Evolutionary conservation across 2,329 filamentous ascomycete species (phyloP).

Genomic region (Sporothrix inflata): DNA sequence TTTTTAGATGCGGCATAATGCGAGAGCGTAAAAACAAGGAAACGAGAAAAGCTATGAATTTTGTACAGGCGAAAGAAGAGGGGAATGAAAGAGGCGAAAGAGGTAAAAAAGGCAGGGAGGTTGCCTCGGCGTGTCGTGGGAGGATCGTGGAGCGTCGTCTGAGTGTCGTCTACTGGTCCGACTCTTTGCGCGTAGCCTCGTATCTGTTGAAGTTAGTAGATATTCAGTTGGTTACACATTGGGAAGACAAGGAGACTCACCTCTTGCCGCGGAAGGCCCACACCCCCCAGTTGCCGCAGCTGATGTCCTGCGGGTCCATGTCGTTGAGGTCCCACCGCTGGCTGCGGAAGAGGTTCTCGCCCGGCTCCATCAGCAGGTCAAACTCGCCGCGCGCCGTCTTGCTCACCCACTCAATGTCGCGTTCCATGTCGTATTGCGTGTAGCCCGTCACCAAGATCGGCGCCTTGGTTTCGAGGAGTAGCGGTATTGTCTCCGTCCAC

Average conservation of each 20-base stretch:
- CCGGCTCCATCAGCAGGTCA: slow-evolving; percentile 86
- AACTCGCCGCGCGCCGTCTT: slow-evolving; percentile 87
- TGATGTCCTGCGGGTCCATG: slow-evolving; percentile 89
- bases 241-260: slow-evolving; percentile 49
- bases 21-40: background rate
- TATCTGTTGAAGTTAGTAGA: slow-evolving; percentile 29
- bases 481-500: slow-evolving; percentile 88
- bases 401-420: slow-evolving; percentile 88
- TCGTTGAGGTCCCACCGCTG: slow-evolving; percentile 97
- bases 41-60: slow-evolving; percentile 15
- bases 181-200: slow-evolving; percentile 33
- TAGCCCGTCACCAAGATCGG: slow-evolving; percentile 95
- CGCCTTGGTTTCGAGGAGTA: slow-evolving; percentile 91
- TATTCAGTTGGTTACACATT: background rate
- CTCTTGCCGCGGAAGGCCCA: slow-evolving; percentile 98
- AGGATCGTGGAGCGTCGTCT: background rate
- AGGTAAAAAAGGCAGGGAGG: background rate
- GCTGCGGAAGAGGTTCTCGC: slow-evolving; percentile 92
- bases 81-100: background rate
- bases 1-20: slow-evolving; percentile 17
- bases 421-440: slow-evolving; percentile 90
- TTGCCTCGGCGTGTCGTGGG: background rate
- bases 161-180: slow-evolving; percentile 19
- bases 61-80: slow-evolving; percentile 15
- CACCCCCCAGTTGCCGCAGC: slow-evolving; percentile 93